These are phyloP conservation scores for Bruguiera hainesii DNA, from an alignment of 441 rosid species.

Conservation along the genomic window DNA sequence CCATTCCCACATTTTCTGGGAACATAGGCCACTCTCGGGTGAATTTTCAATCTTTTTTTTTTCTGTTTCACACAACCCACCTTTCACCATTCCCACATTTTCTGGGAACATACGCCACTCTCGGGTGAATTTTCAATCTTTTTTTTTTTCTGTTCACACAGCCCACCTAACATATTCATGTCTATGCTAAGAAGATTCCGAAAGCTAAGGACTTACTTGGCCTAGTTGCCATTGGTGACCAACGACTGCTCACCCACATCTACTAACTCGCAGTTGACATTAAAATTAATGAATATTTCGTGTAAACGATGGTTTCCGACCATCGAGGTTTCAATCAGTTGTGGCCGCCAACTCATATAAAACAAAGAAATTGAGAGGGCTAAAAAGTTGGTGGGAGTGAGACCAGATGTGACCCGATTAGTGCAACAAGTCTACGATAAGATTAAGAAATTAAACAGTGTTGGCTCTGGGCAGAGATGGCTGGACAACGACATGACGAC, in stretches of 20 bases:
- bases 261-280: too few relatives aligned
- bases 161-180: constrained; percentile 8
- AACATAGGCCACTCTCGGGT: constrained; percentile 68
- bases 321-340: too few relatives aligned
- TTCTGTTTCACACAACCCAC: constrained; percentile 45
- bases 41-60: constrained; percentile 79
- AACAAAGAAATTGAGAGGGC: too few relatives aligned
- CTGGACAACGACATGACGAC: constrained; percentile 46
- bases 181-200: not conserved
- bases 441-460: constrained; percentile 39
- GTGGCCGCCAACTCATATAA: too few relatives aligned
- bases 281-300: too few relatives aligned
- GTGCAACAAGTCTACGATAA: not conserved
- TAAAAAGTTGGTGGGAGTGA: not conserved
- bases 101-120: constrained; percentile 60
- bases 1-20: constrained; percentile 16
- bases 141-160: constrained; percentile 73
- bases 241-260: too few relatives aligned
- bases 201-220: not conserved
- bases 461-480: constrained; percentile 62
- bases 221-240: too few relatives aligned
- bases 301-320: too few relatives aligned
- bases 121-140: constrained; percentile 70
- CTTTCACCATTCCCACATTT: not conserved
- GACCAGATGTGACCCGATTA: not conserved